phyloP scores from a whole-genome alignment of 345 rosid genomes.

The Lepidium aucheri region DNA sequence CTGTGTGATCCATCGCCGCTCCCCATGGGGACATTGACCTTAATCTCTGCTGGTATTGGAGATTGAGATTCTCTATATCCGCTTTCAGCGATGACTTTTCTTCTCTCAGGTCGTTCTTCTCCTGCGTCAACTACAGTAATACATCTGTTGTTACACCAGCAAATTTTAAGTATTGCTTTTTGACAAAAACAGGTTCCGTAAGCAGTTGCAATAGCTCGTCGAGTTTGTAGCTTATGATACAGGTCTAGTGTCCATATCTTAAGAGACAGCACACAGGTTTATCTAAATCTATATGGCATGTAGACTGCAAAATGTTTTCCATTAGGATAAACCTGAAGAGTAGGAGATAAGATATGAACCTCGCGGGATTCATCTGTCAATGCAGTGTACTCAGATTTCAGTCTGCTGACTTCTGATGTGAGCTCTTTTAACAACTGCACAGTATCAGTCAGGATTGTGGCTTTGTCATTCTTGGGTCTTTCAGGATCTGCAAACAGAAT shows the following conservation, averaged over 20 bases:
- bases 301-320: neutral
- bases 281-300: neutral
- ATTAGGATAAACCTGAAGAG: neutral
- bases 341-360: constrained; percentile 33
- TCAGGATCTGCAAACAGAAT: constrained; percentile 54
- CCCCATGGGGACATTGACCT: constrained; percentile 64
- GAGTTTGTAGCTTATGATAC: neutral
- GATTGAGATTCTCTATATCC: constrained; percentile 61
- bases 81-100: constrained; percentile 75
- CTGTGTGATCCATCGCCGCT: constrained; percentile 56
- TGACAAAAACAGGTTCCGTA: neutral
- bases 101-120: constrained; percentile 84
- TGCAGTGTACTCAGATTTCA: constrained; percentile 56
- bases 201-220: neutral
- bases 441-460: constrained; percentile 68
- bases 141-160: neutral
- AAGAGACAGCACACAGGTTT: neutral
- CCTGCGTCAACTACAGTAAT: constrained; percentile 55
- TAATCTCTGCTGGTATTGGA: constrained; percentile 69
- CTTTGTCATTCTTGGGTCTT: constrained; percentile 88
- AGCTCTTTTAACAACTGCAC: constrained; percentile 79
- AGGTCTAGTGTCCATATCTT: neutral
- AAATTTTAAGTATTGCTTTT: neutral
- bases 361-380: constrained; percentile 79
- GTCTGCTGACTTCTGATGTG: constrained; percentile 65